Base-by-base conservation (phyloP, 108 stramenopile species). In the Cyclotella sp. region DNA sequence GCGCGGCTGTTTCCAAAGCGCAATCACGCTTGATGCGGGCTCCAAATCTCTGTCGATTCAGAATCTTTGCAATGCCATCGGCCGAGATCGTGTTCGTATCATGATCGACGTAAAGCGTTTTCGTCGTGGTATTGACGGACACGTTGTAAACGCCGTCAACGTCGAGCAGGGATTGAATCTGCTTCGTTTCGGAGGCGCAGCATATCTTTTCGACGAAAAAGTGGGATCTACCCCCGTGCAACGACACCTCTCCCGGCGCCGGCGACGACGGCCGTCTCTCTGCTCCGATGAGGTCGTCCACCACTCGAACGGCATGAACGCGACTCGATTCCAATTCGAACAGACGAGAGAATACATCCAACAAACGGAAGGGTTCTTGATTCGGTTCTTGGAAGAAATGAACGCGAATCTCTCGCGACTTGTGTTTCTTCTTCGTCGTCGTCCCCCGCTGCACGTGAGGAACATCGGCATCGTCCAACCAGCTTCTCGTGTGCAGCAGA, bases 91-190 rank as follows among this genome's bases (percentile, higher is more conserved):
- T 30, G 54, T 77, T 55, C 16, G 72, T 21, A 67, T 89, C 78
- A 72, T 93, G 90, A 41, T 86, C 80, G 15, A 90, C 86, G 54
- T 86, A 87, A 21, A 88, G 82, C 47, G 79, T 63, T 75, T 79
- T 73, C 54, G 77, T 82, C 9, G 87, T 78, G 42, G 88, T 70
- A 57, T 88, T 87, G 57, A 91, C 78, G 13, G 59, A 65, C 1
- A 90, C 77, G 24, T 82, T 60, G 2, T 18, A 40, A 3, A 90
- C 79, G 49, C 90, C 92, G 0, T 70, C 19, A 13, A 88, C n/a
- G 0, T 29, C 47, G 9, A 90, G 65, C 14, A 67, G 67, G 9
- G 78, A 55, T 63, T 83, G 79, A 29, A 88, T 83, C 18, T 78
- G 77, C 39, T 75, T 72, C 13, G 81, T 67, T 70, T 91, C 90